Base-by-base conservation (phyloP, 2,329 filamentous ascomycete species). In the Leptographium wingfieldii region DNA sequence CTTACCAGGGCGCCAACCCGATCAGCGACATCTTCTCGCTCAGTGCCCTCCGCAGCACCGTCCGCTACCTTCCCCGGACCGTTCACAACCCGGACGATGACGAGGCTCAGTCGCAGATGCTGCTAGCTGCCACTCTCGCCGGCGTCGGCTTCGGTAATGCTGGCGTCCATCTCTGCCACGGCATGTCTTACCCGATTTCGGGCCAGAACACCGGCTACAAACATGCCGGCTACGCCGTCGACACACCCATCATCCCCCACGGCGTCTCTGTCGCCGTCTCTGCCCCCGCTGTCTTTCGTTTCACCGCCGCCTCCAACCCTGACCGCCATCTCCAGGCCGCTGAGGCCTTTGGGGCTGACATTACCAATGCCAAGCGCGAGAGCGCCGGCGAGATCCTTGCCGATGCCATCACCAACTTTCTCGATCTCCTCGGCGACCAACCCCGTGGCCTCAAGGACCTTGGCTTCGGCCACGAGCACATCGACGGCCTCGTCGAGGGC, bases 131-230 rank as follows among this genome's bases (percentile, higher is more conserved):
- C 0, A 99, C 94, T 3, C 55, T 99, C 2, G 94, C 95, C 0
- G 94, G 94, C 54, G 91, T 99, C 3, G 94, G 94, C 0, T 99
- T 99, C 71, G 94, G 95, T 25, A 99, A 99, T 68, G 95, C 95
- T 1, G 94, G 95, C 56, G 94, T 99, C 2, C 94, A 99, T 74
- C 78, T 84, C 53, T 84, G 81, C 64, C 81, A 84, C 64, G 81
- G 92, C 70, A 97, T 99, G 92, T 95, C 89, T 29, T 99, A 99
- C 69, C 94, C 94, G 22, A 96, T 99, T 69, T 95, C 90, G 0
- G 90, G 91, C 35, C 92, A 96, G 71, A 99, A 99, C 71, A 90
- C 89, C 0, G 86, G 87, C 5, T 97, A 97, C 74, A 85, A 84
- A 67, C 94, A 99, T 70, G 73, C 80, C 0, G 94, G 94, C n/a